Conservation (phyloP, 2,329 filamentous ascomycete genomes). For the Botryotinia convoluta region DNA sequence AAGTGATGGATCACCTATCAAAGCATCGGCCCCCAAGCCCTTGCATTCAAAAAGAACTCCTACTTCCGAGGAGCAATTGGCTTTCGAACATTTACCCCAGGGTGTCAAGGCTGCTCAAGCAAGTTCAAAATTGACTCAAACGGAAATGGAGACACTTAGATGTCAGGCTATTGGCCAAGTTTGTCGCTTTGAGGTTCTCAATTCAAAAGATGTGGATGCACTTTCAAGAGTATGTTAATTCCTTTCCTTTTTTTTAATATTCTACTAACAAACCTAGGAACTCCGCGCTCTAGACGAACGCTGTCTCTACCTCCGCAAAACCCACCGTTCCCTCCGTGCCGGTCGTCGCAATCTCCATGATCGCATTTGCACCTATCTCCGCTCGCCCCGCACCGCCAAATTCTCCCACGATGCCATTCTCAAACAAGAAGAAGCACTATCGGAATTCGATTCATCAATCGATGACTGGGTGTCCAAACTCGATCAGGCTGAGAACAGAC, state of each 20-base stretch:
- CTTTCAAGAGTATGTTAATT: conserved; percentile 56
- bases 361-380: conserved; percentile 74
- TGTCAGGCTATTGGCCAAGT: conserved; percentile 62
- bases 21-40: conserved; percentile 38
- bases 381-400: conserved; percentile 65
- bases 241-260: not conserved
- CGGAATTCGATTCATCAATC: conserved; percentile 73
- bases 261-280: conserved; percentile 49
- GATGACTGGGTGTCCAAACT: conserved; percentile 79
- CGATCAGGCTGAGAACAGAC: conserved; percentile 76
- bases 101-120: conserved; percentile 57
- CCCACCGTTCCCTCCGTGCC: conserved; percentile 71
- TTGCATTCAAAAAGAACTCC: conserved; percentile 5
- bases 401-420: conserved; percentile 74
- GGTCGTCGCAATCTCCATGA: conserved; percentile 74
- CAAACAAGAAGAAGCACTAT: conserved; percentile 76
- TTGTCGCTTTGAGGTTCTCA: conserved; percentile 62
- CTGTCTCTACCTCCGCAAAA: conserved; percentile 74
- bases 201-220: conserved; percentile 58
- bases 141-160: conserved; percentile 52
- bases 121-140: conserved; percentile 44
- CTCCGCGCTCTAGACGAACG: conserved; percentile 73
- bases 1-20: conserved; percentile 41
- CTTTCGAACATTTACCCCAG: conserved; percentile 59
- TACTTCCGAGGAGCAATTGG: conserved; percentile 48